phyloP scores from a whole-genome alignment of 176 grass and related monocot genomes.

The Otatea glauca region DNA sequence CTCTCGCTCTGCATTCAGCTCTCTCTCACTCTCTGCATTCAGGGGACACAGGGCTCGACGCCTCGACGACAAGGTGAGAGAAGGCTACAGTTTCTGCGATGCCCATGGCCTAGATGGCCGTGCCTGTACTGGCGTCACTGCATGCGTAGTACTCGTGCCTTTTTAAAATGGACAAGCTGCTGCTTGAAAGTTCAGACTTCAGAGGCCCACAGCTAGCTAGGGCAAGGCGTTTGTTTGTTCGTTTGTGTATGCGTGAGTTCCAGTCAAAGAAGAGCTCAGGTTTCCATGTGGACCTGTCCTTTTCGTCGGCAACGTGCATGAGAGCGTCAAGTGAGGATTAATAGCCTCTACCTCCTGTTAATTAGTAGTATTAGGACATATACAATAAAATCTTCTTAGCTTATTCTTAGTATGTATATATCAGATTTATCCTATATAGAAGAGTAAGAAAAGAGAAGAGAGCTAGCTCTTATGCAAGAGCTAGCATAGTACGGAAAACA shows the following conservation, averaged over 20 bases:
- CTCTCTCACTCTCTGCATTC: neutral
- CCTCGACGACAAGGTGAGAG: conserved; percentile 26
- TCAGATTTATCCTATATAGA: too few relatives aligned
- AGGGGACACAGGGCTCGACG: conserved; percentile 13
- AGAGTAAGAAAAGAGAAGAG: too few relatives aligned
- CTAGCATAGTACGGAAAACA: too few relatives aligned
- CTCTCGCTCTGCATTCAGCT: neutral
- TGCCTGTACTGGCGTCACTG: neutral
- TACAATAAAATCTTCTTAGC: too few relatives aligned
- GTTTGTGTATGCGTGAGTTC: neutral
- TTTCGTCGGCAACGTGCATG: neutral
- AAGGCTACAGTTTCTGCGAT: neutral
- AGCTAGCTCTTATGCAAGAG: too few relatives aligned
- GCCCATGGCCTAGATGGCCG: neutral
- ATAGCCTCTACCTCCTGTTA: too few relatives aligned
- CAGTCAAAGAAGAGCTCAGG: conserved; percentile 36
- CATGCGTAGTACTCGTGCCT: neutral
- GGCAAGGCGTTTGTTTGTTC: neutral
- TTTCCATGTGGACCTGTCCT: neutral
- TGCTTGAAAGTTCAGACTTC: conserved; percentile 4
- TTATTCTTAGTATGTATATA: too few relatives aligned
- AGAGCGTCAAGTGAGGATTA: neutral
- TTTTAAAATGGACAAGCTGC: neutral
- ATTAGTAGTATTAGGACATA: too few relatives aligned
- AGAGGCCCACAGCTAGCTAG: neutral